Evolutionary conservation across 768 basidiomycete genomes (phyloP).

Genomic region (Kwoniella sp.): DNA sequence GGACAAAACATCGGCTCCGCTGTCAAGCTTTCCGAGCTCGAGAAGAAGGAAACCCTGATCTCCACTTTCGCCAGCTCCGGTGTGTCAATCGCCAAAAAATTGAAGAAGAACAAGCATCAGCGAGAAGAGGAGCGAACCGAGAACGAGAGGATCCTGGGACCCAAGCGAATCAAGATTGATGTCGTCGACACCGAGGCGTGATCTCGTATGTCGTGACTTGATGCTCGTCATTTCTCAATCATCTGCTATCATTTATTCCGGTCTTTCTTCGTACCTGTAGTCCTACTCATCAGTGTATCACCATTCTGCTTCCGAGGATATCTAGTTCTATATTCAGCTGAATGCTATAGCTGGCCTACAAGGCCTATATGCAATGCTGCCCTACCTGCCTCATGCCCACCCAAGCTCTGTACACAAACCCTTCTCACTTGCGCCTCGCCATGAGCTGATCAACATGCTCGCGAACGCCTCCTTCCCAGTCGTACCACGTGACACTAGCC

Average conservation of each 20-base stretch:
- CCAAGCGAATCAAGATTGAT: too few relatives aligned
- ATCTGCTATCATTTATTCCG: background rate
- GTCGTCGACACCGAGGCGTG: background rate
- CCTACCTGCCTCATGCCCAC: background rate
- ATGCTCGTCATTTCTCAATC: background rate
- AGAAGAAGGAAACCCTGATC: slow-evolving; percentile 23
- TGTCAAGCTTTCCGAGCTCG: slow-evolving; percentile 9
- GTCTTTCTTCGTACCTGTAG: slow-evolving; percentile 6
- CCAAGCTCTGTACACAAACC: too few relatives aligned
- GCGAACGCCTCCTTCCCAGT: slow-evolving; percentile 28
- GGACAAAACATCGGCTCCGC: slow-evolving; percentile 11
- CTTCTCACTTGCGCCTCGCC: slow-evolving; percentile 16
- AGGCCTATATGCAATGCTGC: background rate
- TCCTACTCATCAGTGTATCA: slow-evolving; percentile 1
- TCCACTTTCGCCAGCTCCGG: slow-evolving; percentile 13
- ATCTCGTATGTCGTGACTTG: background rate
- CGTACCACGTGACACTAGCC: slow-evolving; percentile 32
- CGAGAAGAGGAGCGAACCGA: slow-evolving; percentile 34
- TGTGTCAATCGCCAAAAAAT: slow-evolving; percentile 18
- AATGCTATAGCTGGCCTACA: background rate
- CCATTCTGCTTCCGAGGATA: background rate
- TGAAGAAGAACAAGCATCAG: slow-evolving; percentile 35
- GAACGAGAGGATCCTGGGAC: slow-evolving; percentile 32
- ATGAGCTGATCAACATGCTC: slow-evolving; percentile 32
- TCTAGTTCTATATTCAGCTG: too few relatives aligned